Percentiles rank a stretch among this genome's conserved stretches.
Evolutionary conservation across 805 yeast genomes (phyloP).

Genomic region (Tetrapisispora pingtungensis): DNA sequence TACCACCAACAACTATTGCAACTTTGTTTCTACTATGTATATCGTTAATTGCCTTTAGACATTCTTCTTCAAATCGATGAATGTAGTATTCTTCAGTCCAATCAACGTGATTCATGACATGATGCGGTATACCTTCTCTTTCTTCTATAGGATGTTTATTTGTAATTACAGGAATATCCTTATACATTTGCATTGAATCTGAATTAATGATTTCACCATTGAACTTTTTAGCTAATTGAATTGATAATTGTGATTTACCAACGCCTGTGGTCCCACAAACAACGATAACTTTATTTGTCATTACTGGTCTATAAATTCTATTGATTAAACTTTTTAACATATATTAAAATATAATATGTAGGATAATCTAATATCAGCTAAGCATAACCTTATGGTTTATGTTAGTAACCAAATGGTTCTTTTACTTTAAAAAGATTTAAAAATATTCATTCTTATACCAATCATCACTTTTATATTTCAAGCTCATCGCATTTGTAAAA

Average conservation of each 20-base stretch:
- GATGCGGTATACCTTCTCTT: conserved; percentile 68
- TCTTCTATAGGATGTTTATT: conserved; percentile 85
- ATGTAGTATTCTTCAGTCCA: conserved; percentile 80
- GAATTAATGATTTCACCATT: conserved; percentile 91
- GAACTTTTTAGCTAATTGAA: conserved; percentile 60
- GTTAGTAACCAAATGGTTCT: too few species aligned
- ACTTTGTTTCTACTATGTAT: conserved; percentile 58
- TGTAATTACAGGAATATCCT: conserved; percentile 62
- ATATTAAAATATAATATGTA: too few species aligned
- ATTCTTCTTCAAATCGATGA: conserved; percentile 70
- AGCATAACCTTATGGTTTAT: too few species aligned
- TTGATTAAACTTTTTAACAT: neutral
- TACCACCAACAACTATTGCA: conserved; percentile 91
- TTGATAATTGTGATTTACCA: conserved; percentile 71
- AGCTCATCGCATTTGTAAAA: too few species aligned
- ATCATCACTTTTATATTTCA: too few species aligned
- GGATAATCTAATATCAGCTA: too few species aligned
- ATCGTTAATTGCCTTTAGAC: conserved; percentile 47
- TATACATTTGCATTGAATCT: conserved; percentile 94
- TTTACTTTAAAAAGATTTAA: too few species aligned
- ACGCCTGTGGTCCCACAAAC: conserved; percentile 94
- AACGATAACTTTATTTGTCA: conserved; percentile 38
- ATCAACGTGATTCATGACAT: conserved; percentile 71
- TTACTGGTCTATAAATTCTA: neutral
- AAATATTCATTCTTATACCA: too few species aligned